Evolutionary conservation across 805 yeast species (phyloP).

Genomic region (Myxozyma neotropica): DNA sequence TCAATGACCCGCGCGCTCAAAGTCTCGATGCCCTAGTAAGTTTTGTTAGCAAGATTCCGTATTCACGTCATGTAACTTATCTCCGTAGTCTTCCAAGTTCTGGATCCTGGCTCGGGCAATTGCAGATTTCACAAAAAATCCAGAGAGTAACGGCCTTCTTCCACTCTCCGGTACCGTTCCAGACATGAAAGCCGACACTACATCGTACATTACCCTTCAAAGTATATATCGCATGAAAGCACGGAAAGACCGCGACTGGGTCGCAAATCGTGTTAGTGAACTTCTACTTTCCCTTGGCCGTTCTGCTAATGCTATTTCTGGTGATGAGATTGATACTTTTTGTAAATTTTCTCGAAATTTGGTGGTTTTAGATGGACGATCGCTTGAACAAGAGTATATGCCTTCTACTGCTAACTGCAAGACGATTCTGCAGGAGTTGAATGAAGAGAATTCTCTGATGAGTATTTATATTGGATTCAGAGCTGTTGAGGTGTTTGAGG

Average conservation of each 20-base stretch:
- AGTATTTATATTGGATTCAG: constrained; percentile 37
- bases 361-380: constrained; percentile 52
- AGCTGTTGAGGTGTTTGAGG: constrained; percentile 36
- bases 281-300: constrained; percentile 42
- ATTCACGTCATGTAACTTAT: background rate
- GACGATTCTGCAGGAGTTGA: constrained; percentile 13
- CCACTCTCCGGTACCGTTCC: constrained; percentile 79
- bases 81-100: constrained; percentile 44
- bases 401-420: constrained; percentile 12
- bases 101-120: constrained; percentile 68
- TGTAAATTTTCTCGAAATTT: constrained; percentile 63
- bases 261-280: constrained; percentile 45
- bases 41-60: background rate
- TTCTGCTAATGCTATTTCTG: constrained; percentile 41
- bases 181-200: constrained; percentile 84
- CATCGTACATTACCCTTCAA: constrained; percentile 60
- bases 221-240: constrained; percentile 61
- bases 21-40: constrained; percentile 12
- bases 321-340: constrained; percentile 51
- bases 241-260: constrained; percentile 48
- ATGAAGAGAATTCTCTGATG: constrained; percentile 31
- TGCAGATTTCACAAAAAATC: constrained; percentile 48
- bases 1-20: constrained; percentile 27
- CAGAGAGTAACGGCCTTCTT: constrained; percentile 44
- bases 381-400: constrained; percentile 32